Percentiles rank a stretch among this genome's conserved stretches.
Evolutionary conservation across 1,284 basidiomycete species (phyloP).

Genomic region (Takashimella tepidaria): DNA sequence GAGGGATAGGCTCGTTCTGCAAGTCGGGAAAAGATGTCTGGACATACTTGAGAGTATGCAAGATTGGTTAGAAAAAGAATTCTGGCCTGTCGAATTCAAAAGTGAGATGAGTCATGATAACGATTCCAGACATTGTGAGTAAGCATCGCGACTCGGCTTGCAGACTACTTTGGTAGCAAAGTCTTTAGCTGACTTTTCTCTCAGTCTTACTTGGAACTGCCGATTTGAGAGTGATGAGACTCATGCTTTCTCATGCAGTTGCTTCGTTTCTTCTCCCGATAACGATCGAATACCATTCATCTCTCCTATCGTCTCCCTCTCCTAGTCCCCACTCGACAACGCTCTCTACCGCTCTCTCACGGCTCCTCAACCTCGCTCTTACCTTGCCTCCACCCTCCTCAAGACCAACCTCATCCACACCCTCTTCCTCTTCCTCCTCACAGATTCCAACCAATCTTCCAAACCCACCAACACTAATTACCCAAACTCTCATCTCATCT

Average conservation of each 20-base stretch:
- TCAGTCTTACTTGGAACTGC: constrained; percentile 37
- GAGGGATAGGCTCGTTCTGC: constrained; percentile 15
- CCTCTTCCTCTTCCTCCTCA: too few relatives aligned
- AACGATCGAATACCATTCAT: constrained; percentile 17
- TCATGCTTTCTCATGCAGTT: constrained; percentile 26
- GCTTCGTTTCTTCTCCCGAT: constrained; percentile 24
- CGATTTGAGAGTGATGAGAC: constrained; percentile 27
- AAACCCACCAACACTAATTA: constrained; percentile 21
- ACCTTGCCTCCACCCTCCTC: constrained; percentile 12
- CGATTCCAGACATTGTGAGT: constrained; percentile 28
- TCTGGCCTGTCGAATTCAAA: constrained; percentile 25
- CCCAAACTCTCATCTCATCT: constrained; percentile 21
- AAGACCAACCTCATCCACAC: constrained; percentile 8
- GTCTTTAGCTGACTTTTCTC: too few relatives aligned
- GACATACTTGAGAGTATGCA: constrained; percentile 28
- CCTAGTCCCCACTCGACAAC: constrained; percentile 11
- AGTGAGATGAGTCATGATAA: constrained; percentile 17
- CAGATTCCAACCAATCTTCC: too few relatives aligned
- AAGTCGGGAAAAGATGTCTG: constrained; percentile 26
- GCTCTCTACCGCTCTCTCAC: constrained; percentile 15
- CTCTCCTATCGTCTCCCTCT: constrained; percentile 17
- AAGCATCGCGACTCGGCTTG: too few relatives aligned
- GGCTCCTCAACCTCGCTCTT: constrained; percentile 21
- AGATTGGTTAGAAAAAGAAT: constrained; percentile 25
- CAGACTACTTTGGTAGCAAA: too few relatives aligned